Evolutionary conservation across 441 rosid species (phyloP), one percentile per base, ranked within the genome.

Genomic region (Macaranga tanarius): DNA sequence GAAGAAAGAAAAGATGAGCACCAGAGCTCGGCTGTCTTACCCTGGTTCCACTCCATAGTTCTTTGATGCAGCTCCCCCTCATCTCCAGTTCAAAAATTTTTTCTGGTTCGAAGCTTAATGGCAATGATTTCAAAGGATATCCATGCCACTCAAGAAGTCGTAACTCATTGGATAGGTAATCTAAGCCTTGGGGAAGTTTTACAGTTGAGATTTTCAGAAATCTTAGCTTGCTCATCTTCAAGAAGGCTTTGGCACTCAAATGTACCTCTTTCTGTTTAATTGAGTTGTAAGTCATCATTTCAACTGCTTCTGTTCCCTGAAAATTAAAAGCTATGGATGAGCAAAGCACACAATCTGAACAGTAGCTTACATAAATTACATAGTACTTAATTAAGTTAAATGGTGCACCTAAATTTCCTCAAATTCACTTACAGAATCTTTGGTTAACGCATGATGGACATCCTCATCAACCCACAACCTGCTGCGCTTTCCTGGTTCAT

Each of bases 391-490:
- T 42, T 42, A 42, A 42, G 47, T 42, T 42, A 0, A 42, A 62
- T 15, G 0, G 5, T 34, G 20, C 19, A 8, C 7, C 9, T 6
- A 1, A 17, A 64, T 42, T 16, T 42, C 52, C 2, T 10, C 4
- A 15, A 59, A 20, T 7, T 1, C 4, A 50, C 69, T 57, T 72
- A 81, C 84, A 65, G 0, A 22, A 28, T 78, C 57, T n/a, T 70
- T 64, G 12, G 25, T 57, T 23, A 80, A 54, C 10, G 71, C 71
- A 51, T 19, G 19, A 55, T 44, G 19, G 45, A 64, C 42, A 66
- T 83, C 79, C 12, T 80, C 61, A 38, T 10, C 31, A 5, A 6
- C 51, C 85, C 90, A 88, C 7, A 88, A 47, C 74, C 86, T 76
- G 50, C 84, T 81, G 56, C 85, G 78, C 52, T 81, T 75, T 40